These are phyloP conservation scores for Dendrobium catenatum DNA, from an alignment of 106 monocot genomes.

Conservation along the genomic window DNA sequence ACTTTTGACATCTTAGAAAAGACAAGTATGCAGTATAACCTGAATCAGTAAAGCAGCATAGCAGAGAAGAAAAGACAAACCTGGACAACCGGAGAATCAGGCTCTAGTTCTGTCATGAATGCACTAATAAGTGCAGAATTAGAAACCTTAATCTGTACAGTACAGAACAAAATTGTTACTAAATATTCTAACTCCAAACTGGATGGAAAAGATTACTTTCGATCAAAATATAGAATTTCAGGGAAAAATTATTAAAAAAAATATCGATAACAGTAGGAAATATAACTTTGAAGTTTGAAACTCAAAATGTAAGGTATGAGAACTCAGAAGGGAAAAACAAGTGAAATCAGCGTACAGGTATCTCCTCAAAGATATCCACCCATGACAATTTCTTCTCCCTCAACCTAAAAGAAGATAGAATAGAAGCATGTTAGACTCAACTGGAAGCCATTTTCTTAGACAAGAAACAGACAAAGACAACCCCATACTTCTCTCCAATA, in stretches of 20 bases:
- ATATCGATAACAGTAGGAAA: neutral
- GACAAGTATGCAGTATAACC: neutral
- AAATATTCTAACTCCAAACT: neutral
- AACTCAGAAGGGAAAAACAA: neutral
- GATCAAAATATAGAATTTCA: neutral
- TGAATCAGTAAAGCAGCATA: neutral
- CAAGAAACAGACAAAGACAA: neutral
- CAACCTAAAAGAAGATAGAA: conserved; percentile 33
- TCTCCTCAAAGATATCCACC: conserved; percentile 99
- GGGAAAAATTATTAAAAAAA: neutral
- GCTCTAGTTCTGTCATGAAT: conserved; percentile 89
- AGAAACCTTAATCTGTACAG: conserved; percentile 76
- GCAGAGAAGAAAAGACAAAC: conserved; percentile 17
- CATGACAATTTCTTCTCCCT: conserved; percentile 89
- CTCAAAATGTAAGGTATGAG: neutral
- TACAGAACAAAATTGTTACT: neutral
- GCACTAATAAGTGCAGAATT: conserved; percentile 97
- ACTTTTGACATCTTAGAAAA: conserved; percentile 1
- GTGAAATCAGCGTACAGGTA: conserved; percentile 48
- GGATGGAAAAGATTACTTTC: neutral
- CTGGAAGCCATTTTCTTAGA: neutral
- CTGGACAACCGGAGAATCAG: conserved; percentile 86
- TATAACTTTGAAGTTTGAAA: neutral
- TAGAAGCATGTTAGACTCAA: neutral
- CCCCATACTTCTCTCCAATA: conserved; percentile 76